These are phyloP conservation scores for Thelonectria olida DNA, from an alignment of 2,329 filamentous ascomycete species.

Conservation along the genomic window DNA sequence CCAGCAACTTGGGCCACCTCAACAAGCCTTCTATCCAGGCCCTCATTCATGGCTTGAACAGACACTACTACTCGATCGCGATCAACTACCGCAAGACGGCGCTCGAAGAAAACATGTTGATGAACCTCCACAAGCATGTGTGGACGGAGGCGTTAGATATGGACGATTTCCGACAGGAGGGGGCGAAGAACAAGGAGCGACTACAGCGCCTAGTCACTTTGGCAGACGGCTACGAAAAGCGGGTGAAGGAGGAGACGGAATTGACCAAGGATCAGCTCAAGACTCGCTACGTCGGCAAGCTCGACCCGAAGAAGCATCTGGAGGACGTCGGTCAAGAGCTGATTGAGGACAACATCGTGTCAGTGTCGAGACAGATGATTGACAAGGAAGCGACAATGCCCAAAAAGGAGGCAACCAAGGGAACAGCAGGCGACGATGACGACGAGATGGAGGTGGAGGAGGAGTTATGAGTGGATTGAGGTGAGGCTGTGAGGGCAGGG, in stretches of 20 bases:
- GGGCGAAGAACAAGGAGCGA: slow-evolving; percentile 84
- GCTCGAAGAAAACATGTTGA: slow-evolving; percentile 98
- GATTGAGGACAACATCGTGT: slow-evolving; percentile 99
- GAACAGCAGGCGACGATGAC: slow-evolving; percentile 63
- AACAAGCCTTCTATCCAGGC: slow-evolving; percentile 99
- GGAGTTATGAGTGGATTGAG: slow-evolving; percentile 48
- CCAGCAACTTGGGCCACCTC: slow-evolving; percentile 95
- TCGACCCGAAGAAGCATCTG: slow-evolving; percentile 99
- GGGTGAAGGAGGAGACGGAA: slow-evolving; percentile 98
- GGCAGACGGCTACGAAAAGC: slow-evolving; percentile 97
- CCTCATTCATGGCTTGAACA: slow-evolving; percentile 95
- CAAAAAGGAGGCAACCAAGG: slow-evolving; percentile 67
- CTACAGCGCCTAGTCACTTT: slow-evolving; percentile 88
- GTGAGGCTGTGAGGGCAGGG: background rate
- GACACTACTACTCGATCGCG: slow-evolving; percentile 98
- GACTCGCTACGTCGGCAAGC: slow-evolving; percentile 98
- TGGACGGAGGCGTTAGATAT: slow-evolving; percentile 98
- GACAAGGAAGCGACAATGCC: slow-evolving; percentile 98
- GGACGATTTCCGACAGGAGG: slow-evolving; percentile 92
- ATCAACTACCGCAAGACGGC: slow-evolving; percentile 99
- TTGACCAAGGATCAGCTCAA: slow-evolving; percentile 97
- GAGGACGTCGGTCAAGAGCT: slow-evolving; percentile 95
- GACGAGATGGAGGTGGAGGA: slow-evolving; percentile 79
- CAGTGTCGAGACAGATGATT: slow-evolving; percentile 98
- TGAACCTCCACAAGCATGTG: slow-evolving; percentile 99